Conservation (phyloP, 2,329 filamentous ascomycete genomes). For the Boeremia exigua region DNA sequence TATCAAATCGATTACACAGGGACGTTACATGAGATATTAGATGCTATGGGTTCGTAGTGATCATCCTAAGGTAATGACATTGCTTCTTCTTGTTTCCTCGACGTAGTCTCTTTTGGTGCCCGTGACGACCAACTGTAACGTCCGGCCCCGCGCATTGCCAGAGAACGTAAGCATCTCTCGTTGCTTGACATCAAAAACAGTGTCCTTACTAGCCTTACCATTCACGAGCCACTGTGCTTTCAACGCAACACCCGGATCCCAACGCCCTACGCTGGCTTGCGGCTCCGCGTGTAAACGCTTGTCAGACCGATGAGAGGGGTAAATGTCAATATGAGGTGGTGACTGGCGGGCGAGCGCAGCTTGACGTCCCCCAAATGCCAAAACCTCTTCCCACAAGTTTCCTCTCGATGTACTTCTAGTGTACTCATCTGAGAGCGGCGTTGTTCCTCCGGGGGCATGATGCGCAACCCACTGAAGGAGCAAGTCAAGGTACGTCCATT, state of each 20-base stretch:
- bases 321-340: conserved; percentile 26
- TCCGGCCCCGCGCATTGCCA: too few relatives aligned
- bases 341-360: conserved; percentile 45
- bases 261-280: conserved; percentile 40
- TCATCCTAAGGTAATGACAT: too few relatives aligned
- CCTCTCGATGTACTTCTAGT: conserved; percentile 33
- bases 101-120: too few relatives aligned
- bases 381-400: conserved; percentile 45
- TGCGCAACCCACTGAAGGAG: conserved; percentile 39
- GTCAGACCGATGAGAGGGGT: conserved; percentile 9
- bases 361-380: conserved; percentile 38
- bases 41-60: too few relatives aligned
- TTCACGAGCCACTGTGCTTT: conserved; percentile 44
- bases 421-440: conserved; percentile 29
- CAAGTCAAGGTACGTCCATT: conserved; percentile 46
- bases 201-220: conserved; percentile 31
- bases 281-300: too few relatives aligned
- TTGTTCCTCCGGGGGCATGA: conserved; percentile 40
- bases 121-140: too few relatives aligned
- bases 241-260: conserved; percentile 47
- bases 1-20: too few relatives aligned
- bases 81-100: too few relatives aligned
- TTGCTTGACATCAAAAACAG: too few relatives aligned
- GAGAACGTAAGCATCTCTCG: too few relatives aligned
- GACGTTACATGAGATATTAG: too few relatives aligned